Conservation (phyloP, 495 filamentous ascomycete species). For the Penicillium alfredii region DNA sequence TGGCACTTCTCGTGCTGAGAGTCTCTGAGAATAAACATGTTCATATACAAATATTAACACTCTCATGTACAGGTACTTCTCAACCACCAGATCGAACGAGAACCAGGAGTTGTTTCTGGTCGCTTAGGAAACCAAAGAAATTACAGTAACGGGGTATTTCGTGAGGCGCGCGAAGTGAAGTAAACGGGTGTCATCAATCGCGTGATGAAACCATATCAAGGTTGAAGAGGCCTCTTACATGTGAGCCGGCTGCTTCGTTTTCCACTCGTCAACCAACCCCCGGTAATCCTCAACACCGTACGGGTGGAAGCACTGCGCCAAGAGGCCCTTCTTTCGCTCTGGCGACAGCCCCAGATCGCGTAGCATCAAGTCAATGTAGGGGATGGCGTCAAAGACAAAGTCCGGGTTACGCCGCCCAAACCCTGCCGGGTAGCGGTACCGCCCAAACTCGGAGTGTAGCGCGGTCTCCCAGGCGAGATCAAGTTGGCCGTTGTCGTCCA, state of each 20-base stretch:
- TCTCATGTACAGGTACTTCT: too few species aligned
- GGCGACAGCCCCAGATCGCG: constrained; percentile 54
- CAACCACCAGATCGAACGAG: too few species aligned
- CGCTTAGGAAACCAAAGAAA: too few species aligned
- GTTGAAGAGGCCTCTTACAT: too few species aligned
- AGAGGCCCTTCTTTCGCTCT: constrained; percentile 37
- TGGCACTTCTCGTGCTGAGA: neutral
- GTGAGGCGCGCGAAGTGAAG: constrained; percentile 6
- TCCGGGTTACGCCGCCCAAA: constrained; percentile 60
- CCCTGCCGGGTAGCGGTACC: constrained; percentile 62
- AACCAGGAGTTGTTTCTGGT: too few species aligned
- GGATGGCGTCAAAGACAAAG: constrained; percentile 68
- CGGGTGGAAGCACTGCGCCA: constrained; percentile 47
- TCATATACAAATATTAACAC: too few species aligned
- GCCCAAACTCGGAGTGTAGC: constrained; percentile 61
- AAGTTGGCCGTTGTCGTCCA: constrained; percentile 14
- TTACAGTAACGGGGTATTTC: constrained; percentile 14
- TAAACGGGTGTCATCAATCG: neutral
- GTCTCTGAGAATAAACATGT: too few species aligned
- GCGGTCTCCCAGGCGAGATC: constrained; percentile 51
- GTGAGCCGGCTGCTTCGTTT: constrained; percentile 12
- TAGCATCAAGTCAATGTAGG: constrained; percentile 71
- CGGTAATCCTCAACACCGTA: constrained; percentile 58
- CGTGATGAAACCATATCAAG: neutral
- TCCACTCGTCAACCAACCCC: constrained; percentile 55